These are phyloP conservation scores for Cytospora piceae DNA, from an alignment of 2,329 filamentous ascomycete genomes.

Conservation along the genomic window DNA sequence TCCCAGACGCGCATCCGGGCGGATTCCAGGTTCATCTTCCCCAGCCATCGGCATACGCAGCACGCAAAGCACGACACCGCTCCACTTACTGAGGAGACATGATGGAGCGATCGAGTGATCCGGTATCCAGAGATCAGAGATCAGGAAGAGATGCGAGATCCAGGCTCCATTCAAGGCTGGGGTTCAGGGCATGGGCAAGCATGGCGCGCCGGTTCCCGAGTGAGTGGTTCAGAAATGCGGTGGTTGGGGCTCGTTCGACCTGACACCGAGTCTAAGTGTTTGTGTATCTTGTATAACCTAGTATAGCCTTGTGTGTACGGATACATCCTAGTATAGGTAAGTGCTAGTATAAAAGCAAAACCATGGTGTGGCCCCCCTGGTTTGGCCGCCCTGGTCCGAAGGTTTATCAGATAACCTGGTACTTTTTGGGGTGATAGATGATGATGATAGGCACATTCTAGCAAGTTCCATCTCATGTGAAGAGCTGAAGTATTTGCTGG, in stretches of 20 bases:
- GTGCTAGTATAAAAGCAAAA: background rate
- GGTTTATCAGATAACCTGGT: no score
- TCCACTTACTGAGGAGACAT: conserved; percentile 3
- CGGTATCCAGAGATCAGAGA: background rate
- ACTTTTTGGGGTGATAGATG: no score
- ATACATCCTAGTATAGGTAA: background rate
- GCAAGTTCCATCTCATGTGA: no score
- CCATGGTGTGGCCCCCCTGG: background rate
- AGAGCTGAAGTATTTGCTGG: no score
- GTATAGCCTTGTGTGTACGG: background rate
- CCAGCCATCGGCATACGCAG: conserved; percentile 27
- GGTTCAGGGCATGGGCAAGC: background rate
- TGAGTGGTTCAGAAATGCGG: conserved; percentile 19
- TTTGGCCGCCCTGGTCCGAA: background rate
- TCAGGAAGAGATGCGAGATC: conserved; percentile 18
- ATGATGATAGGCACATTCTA: no score
- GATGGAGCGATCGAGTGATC: background rate
- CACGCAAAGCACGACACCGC: conserved; percentile 2
- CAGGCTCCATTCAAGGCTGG: conserved; percentile 8
- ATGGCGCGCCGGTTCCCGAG: conserved; percentile 6
- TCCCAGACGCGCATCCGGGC: background rate
- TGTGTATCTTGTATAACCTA: background rate
- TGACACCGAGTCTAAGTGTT: conserved; percentile 9
- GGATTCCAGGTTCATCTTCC: conserved; percentile 23
- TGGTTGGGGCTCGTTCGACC: conserved; percentile 25